Evolutionary conservation across 106 monocot genomes (phyloP).

Genomic region (Cymbidium sinense): DNA sequence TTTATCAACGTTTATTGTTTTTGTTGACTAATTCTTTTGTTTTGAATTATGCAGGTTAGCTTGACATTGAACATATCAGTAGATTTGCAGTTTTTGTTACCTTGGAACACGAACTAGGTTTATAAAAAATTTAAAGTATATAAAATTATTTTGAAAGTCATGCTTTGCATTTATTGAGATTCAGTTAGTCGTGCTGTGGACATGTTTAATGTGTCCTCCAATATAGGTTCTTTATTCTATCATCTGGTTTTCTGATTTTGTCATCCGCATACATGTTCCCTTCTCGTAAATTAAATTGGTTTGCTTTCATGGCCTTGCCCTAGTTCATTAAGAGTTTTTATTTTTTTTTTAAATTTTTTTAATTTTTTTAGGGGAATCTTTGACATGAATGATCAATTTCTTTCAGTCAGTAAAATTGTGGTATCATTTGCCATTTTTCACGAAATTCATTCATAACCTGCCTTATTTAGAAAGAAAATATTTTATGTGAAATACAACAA

Average conservation of each 20-base stretch:
- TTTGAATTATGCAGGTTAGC: slow-evolving; percentile 56
- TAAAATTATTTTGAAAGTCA: not conserved
- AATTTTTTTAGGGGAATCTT: not conserved
- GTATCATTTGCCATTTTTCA: not conserved
- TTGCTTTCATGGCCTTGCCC: not conserved
- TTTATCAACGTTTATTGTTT: not conserved
- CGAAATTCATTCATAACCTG: not conserved
- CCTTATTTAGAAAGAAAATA: not conserved
- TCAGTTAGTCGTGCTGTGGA: not conserved
- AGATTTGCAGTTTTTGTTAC: slow-evolving; percentile 83
- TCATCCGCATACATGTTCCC: not conserved
- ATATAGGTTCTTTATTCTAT: not conserved
- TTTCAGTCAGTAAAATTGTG: not conserved
- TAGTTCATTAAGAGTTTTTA: no score
- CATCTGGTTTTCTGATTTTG: not conserved
- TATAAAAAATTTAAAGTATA: not conserved
- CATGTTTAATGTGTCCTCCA: not conserved
- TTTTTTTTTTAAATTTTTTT: not conserved
- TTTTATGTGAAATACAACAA: not conserved
- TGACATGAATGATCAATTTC: slow-evolving; percentile 1
- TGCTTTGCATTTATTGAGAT: not conserved
- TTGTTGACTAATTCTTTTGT: slow-evolving; percentile 1
- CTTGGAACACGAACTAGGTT: slow-evolving; percentile 99
- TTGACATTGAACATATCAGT: slow-evolving; percentile 87
- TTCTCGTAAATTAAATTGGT: not conserved